A percentile compares a stretch with the other conserved stretches of the same genome.
phyloP scores from a whole-genome alignment of 2,329 filamentous ascomycete species.

The Phoma herbarum region DNA sequence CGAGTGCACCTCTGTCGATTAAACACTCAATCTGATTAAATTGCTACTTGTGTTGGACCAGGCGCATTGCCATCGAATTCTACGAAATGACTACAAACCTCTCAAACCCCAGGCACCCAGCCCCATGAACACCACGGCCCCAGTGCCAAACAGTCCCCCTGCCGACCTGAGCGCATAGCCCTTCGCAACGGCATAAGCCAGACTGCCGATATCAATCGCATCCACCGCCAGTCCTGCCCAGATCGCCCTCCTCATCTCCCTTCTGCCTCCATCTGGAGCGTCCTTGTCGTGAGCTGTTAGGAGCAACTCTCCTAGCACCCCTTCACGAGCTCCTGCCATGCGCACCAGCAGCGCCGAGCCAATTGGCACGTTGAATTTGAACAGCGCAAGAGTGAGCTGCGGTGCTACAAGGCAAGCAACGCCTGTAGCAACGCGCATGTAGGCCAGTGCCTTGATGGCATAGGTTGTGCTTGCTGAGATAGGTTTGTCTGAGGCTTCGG shows the following conservation, averaged over 20 bases:
- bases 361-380: constrained; percentile 28
- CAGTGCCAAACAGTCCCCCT: constrained; percentile 30
- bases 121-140: constrained; percentile 22
- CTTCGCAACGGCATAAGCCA: constrained; percentile 31
- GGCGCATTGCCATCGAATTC: not conserved
- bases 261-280: constrained; percentile 17
- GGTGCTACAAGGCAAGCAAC: constrained; percentile 34
- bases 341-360: constrained; percentile 26
- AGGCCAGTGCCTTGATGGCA: constrained; percentile 33
- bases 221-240: constrained; percentile 35
- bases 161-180: constrained; percentile 31
- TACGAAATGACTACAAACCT: constrained; percentile 13
- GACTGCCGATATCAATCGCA: constrained; percentile 31
- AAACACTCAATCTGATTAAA: not conserved
- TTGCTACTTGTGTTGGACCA: not conserved
- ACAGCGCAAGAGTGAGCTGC: constrained; percentile 29
- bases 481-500: constrained; percentile 14
- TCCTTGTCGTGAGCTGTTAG: constrained; percentile 34
- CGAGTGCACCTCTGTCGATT: constrained; percentile 10
- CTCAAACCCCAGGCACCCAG: constrained; percentile 31
- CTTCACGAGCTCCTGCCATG: constrained; percentile 37
- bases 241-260: constrained; percentile 36
- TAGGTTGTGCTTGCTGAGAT: constrained; percentile 22
- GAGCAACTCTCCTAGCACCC: constrained; percentile 36
- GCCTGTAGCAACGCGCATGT: constrained; percentile 33